Evolutionary conservation across 352 stramenopile species (phyloP), one percentile per base, ranked within the genome.

Genomic region (Blastocystis hominis): DNA sequence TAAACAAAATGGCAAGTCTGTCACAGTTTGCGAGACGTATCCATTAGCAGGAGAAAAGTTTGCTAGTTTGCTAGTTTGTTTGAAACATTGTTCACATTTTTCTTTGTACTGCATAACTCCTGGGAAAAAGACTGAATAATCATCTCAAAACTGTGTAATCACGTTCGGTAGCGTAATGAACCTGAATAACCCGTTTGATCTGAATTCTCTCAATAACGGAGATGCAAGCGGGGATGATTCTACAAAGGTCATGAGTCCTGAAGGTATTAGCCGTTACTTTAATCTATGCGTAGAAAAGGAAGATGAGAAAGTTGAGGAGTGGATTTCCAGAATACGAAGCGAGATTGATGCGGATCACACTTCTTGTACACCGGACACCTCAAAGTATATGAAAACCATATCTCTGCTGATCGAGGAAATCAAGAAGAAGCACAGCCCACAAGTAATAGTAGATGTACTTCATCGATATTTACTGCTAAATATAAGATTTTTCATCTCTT

Each of bases 401-500:
- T 46, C 70, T 36, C 3, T 47, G 9, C 70, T 80, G 9, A 42
- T 80, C 10, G 38, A 80, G 30, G 38, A 80, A 46, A 20, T 80
- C 20, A 40, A 80, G 38, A 80, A 80, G 70, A 62, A 64, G 17
- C 38, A 42, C n/a, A 64, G 24, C 63, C 44, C 50, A 3, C 17
- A 54, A 36, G 24, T 80, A 10, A 64, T 63, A 61, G 1, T 56
- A 6, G 40, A 80, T 10, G 70, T 80, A 62, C 10, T 61, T 20
- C 3, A 44, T 62, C n/a, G 34, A 15, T 24, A 50, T 44, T 30
- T 42, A 4, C 9, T 56, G 4, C n/a, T 62, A 61, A 44, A n/a
- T 42, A 20, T 20, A 36, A 80, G 70, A 36, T 80, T 15, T 46
- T 80, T 34, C 24, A 46, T n/a, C 44, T 80, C 24, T 80, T 80